Conservation (phyloP, 1,139 yeast genomes). For the Kodamaea plutei region DNA sequence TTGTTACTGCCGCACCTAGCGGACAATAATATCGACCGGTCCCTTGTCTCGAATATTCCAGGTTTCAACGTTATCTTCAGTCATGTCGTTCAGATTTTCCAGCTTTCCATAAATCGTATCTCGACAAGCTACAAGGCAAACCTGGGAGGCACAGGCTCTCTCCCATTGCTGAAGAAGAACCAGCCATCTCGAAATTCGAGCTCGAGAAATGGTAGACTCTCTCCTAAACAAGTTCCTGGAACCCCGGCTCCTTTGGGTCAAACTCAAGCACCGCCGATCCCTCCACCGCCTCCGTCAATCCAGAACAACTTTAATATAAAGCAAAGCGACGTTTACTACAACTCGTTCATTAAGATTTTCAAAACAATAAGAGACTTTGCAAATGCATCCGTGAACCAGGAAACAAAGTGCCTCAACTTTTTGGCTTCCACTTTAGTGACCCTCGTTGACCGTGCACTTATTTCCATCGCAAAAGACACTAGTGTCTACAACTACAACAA, state of each 20-base stretch:
- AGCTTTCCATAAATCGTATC: constrained; percentile 32
- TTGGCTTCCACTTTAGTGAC: constrained; percentile 12
- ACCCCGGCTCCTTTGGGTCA: background rate
- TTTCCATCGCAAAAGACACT: constrained; percentile 37
- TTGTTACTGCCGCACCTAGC: constrained; percentile 1
- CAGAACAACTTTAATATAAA: constrained; percentile 11
- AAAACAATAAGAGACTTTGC: constrained; percentile 44
- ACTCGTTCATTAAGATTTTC: constrained; percentile 39
- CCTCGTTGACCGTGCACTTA: constrained; percentile 31
- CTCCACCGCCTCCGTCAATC: constrained; percentile 12
- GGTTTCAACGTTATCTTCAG: constrained; percentile 37
- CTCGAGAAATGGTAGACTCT: background rate
- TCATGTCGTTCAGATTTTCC: constrained; percentile 36
- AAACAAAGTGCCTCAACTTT: constrained; percentile 5
- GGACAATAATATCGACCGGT: no score
- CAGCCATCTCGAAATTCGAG: background rate
- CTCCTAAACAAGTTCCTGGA: background rate
- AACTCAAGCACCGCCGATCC: constrained; percentile 14
- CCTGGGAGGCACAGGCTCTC: no score
- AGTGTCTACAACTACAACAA: constrained; percentile 43
- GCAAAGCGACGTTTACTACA: constrained; percentile 33
- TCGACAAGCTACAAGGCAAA: constrained; percentile 10
- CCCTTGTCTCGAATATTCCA: constrained; percentile 18
- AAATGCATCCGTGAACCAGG: constrained; percentile 18
- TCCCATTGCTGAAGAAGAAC: no score